Base-by-base conservation (phyloP, 306 rosid genomes). In the Macrotyloma uniflorum region DNA sequence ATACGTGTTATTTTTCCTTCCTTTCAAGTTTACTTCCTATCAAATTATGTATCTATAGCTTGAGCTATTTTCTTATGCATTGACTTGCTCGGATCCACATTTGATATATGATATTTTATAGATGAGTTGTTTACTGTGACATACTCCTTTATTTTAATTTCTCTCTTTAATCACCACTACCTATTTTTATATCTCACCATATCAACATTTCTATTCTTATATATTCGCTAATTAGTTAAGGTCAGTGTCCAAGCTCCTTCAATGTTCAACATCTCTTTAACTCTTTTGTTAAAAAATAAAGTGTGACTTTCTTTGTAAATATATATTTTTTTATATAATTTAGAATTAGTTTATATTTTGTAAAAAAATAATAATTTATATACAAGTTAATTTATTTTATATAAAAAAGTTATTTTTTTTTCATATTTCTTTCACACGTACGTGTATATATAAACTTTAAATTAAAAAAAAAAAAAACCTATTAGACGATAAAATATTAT, bases 1-100 rank as follows among this genome's bases (percentile, higher is more conserved):
- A n/a, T n/a, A n/a, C n/a, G n/a, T n/a, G n/a, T n/a, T n/a, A n/a
- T n/a, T n/a, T n/a, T n/a, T n/a, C n/a, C n/a, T n/a, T n/a, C n/a
- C n/a, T n/a, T n/a, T n/a, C n/a, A n/a, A n/a, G n/a, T n/a, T n/a
- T n/a, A n/a, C n/a, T n/a, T n/a, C n/a, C n/a, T n/a, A n/a, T n/a
- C n/a, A n/a, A n/a, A n/a, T n/a, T n/a, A n/a, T n/a, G n/a, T 11
- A 30, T 61, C 42, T 28, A 30, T 10, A n/a, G 49, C 5, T 35
- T 49, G 26, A 70, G 32, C 2, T 30, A 32, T 71, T 18, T 10
- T 71, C 49, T 38, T 40, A 20, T 71, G 51, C 65, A 51, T 51
- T 51, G 76, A 32, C 64, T 71, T 51, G 22, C 50, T 50, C 51
- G 32, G 64, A 71, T 33, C 65, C 65, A n/a, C 20, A 18, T 32